phyloP scores from a whole-genome alignment of 1,284 basidiomycete species.

The Thecaphora thlaspeos region DNA sequence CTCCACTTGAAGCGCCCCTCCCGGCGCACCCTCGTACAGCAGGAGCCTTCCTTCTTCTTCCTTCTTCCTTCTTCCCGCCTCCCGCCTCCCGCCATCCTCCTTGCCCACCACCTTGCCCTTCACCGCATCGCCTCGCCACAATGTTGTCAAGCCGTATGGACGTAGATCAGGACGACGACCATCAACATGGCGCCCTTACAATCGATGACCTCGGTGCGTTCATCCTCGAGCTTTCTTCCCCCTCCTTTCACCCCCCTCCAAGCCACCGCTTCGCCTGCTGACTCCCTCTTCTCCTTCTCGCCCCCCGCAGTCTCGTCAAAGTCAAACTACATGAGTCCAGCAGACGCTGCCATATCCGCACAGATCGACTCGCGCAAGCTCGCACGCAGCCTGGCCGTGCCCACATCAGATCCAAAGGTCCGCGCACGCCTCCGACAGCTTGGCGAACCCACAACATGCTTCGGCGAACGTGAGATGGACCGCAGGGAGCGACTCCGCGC shows the following conservation, averaged over 20 bases:
- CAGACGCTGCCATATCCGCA: constrained; percentile 38
- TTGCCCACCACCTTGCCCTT: too few species aligned
- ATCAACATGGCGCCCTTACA: neutral
- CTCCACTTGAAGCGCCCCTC: too few species aligned
- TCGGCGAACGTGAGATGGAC: constrained; percentile 76
- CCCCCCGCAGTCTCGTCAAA: constrained; percentile 7
- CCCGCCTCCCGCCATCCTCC: too few species aligned
- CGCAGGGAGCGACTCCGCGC: constrained; percentile 89
- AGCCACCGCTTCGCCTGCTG: neutral
- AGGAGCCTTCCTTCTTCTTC: too few species aligned
- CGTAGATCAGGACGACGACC: neutral
- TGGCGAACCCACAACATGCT: constrained; percentile 92
- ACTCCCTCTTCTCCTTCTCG: neutral
- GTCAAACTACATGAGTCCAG: constrained; percentile 17
- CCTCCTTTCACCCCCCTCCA: too few species aligned
- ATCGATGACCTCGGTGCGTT: constrained; percentile 7
- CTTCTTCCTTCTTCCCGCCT: too few species aligned
- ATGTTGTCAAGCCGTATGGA: constrained; percentile 1
- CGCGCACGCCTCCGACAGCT: constrained; percentile 83
- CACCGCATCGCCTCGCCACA: too few species aligned
- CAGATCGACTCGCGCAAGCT: constrained; percentile 65
- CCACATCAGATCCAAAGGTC: constrained; percentile 92
- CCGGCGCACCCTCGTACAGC: too few species aligned
- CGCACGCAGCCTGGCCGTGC: constrained; percentile 87
- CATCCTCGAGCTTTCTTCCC: too few species aligned